These are phyloP conservation scores for Wickerhamiella shivajii DNA, from an alignment of 805 yeast genomes.

Conservation along the genomic window DNA sequence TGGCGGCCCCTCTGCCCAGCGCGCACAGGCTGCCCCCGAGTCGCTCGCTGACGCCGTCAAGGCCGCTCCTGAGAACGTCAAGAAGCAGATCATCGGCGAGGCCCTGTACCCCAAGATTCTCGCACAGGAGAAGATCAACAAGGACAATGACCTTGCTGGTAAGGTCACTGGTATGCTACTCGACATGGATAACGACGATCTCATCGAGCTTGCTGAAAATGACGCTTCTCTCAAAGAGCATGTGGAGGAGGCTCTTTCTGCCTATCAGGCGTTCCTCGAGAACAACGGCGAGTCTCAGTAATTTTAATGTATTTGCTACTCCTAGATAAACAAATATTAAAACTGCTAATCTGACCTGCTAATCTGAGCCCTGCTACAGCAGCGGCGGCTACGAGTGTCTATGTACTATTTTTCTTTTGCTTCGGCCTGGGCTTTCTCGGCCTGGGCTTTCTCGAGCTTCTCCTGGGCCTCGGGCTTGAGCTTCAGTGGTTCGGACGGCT, in stretches of 20 bases:
- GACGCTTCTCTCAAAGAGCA: slow-evolving; percentile 80
- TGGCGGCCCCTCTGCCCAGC: slow-evolving; percentile 14
- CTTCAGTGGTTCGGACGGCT: slow-evolving; percentile 19
- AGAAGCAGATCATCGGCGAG: slow-evolving; percentile 96
- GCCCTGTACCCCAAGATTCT: slow-evolving; percentile 83
- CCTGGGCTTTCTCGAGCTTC: neutral
- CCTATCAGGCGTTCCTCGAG: slow-evolving; percentile 82
- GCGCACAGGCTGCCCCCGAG: slow-evolving; percentile 19
- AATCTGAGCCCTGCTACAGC: too few species aligned
- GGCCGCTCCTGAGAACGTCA: slow-evolving; percentile 57
- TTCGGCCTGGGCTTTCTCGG: neutral
- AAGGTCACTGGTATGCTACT: slow-evolving; percentile 98
- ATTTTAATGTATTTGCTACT: neutral
- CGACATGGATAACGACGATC: slow-evolving; percentile 86
- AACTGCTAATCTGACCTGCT: too few species aligned
- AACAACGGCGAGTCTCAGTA: slow-evolving; percentile 21
- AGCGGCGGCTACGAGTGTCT: too few species aligned
- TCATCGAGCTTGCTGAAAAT: slow-evolving; percentile 75
- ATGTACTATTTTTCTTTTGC: neutral
- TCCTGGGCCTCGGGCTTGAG: slow-evolving; percentile 20
- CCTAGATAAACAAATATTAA: too few species aligned
- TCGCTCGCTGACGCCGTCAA: slow-evolving; percentile 55
- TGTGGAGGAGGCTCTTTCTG: slow-evolving; percentile 86
- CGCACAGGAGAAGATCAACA: slow-evolving; percentile 69
- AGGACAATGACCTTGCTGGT: slow-evolving; percentile 91